Evolutionary conservation across 139 green algal genomes (phyloP), one percentile per base, ranked within the genome.

Genomic region (Coccomyxa sp.): DNA sequence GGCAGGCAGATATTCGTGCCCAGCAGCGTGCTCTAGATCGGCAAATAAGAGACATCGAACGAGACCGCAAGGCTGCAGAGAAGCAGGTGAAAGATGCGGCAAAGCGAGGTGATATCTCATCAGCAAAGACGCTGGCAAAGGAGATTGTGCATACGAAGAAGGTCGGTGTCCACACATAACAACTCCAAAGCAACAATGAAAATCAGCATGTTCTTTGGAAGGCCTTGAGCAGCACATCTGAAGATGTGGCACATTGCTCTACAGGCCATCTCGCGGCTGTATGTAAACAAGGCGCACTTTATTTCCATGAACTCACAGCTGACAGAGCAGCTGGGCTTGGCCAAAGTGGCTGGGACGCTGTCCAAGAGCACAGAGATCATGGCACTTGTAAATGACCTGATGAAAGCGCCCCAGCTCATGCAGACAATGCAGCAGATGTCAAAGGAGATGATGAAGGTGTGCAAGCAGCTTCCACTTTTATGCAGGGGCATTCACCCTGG

Each of bases 281-380:
- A 94, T 59, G 90, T 87, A 0, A 94, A 98, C 84, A 98, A 98
- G 79, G 95, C 95, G 13, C 93, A 96, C 78, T 90, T 98, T 81
- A 90, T 95, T 21, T 87, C 85, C 63, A 90, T 98, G 31, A 88
- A 84, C 81, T 91, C 90, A 14, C 86, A 93, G 83, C 90, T 98
- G 25, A 91, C 88, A 23, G 91, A 97, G 86, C 93, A 97, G 85
- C 87, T 98, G 13, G 93, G 89, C 92, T 81, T 82, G 86, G 83
- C 82, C 63, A 84, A 83, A 67, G 82, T 98, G 57, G 90, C 95
- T 15, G 92, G 91, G 25, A 93, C 91, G 0, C 76, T 98, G 75
- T 87, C 88, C 60, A 92, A 94, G 76, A 94, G 88, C 83, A 91
- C 88, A 1, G 92, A 96, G 85, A 79, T 87, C 78, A 68, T 71